phyloP scores from a whole-genome alignment of 2,329 filamentous ascomycete species.

The Kalmusia sp. region DNA sequence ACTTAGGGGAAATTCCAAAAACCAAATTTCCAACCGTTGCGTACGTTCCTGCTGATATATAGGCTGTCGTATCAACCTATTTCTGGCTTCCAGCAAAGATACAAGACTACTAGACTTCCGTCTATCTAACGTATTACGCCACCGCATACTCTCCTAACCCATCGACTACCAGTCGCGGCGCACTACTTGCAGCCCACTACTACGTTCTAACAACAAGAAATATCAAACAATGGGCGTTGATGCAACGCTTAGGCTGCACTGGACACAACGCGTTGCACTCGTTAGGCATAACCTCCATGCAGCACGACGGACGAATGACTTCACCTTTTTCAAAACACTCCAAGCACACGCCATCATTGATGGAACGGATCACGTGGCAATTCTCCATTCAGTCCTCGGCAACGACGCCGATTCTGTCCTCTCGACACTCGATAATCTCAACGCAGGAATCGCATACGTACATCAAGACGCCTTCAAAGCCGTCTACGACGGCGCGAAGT shows the following conservation, averaged over 20 bases:
- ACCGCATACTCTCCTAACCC: not conserved
- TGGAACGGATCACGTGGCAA: constrained; percentile 54
- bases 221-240: constrained; percentile 27
- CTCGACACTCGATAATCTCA: constrained; percentile 55
- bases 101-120: not conserved
- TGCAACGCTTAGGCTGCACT: constrained; percentile 48
- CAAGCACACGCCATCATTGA: constrained; percentile 53
- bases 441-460: constrained; percentile 53
- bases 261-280: constrained; percentile 55
- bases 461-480: constrained; percentile 57
- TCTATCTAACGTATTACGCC: not conserved
- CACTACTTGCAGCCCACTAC: constrained; percentile 1
- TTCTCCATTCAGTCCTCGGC: constrained; percentile 48
- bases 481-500: constrained; percentile 53
- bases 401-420: constrained; percentile 53
- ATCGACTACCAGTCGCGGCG: not conserved
- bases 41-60: not conserved
- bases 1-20: not conserved
- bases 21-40: not conserved
- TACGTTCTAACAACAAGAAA: not conserved
- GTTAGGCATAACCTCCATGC: constrained; percentile 54
- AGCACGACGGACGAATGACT: constrained; percentile 53
- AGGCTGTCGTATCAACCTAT: not conserved
- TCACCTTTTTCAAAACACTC: constrained; percentile 56
- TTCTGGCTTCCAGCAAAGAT: not conserved